Conservation (phyloP, 2,329 filamentous ascomycete genomes). For the Harringtonia aguacate region DNA sequence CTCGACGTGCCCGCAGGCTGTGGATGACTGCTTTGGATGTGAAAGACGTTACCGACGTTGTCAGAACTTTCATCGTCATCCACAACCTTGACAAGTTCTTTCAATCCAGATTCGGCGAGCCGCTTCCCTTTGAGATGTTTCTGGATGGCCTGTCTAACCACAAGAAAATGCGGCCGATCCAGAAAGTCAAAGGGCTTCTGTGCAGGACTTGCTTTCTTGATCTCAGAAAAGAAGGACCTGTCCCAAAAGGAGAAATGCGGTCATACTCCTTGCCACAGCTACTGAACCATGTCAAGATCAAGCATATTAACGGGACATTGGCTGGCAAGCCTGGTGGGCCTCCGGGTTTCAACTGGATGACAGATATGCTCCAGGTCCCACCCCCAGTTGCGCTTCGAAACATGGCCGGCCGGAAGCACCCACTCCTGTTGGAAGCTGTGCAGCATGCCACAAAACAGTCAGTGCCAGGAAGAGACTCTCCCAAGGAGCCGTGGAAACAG, state of each 20-base stretch:
- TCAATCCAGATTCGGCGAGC: slow-evolving; percentile 42
- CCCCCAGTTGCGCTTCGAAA: slow-evolving; percentile 19
- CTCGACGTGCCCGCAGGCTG: slow-evolving; percentile 43
- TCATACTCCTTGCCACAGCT: slow-evolving; percentile 46
- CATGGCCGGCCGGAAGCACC: slow-evolving; percentile 19
- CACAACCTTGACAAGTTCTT: slow-evolving; percentile 51
- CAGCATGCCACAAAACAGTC: background rate
- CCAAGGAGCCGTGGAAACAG: slow-evolving; percentile 5
- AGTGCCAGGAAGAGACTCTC: slow-evolving; percentile 11
- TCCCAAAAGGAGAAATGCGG: slow-evolving; percentile 20
- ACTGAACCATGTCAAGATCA: slow-evolving; percentile 44
- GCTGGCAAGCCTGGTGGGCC: background rate
- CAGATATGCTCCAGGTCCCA: slow-evolving; percentile 34
- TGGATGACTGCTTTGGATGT: slow-evolving; percentile 53
- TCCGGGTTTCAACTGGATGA: slow-evolving; percentile 29
- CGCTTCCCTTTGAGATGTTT: slow-evolving; percentile 46
- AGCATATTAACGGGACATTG: slow-evolving; percentile 18
- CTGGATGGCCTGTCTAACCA: slow-evolving; percentile 46
- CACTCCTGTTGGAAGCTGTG: slow-evolving; percentile 24
- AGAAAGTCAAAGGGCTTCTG: slow-evolving; percentile 39
- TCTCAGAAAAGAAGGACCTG: slow-evolving; percentile 16
- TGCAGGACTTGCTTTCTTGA: slow-evolving; percentile 42
- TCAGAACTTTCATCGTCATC: slow-evolving; percentile 54
- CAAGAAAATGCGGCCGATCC: slow-evolving; percentile 44
- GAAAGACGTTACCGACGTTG: slow-evolving; percentile 48